Evolutionary conservation across 2,329 filamentous ascomycete genomes (phyloP), one percentile per base, ranked within the genome.

Genomic region (Madurella fahalii): DNA sequence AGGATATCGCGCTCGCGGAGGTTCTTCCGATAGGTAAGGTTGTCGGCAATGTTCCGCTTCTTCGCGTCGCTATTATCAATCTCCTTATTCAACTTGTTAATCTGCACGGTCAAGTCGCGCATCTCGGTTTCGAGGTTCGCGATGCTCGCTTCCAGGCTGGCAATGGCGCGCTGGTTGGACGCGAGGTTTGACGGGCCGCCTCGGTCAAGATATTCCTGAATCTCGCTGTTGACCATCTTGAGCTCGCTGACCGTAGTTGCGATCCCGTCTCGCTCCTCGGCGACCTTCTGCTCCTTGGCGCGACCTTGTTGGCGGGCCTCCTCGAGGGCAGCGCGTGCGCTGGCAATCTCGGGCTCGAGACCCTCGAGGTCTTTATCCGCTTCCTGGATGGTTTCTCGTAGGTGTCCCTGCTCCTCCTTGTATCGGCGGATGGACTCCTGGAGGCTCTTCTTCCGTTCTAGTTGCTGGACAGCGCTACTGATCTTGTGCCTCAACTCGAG

Each of bases 41-140:
- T 99, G 68, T 97, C 91, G 18, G 78, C 79, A 63, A 99, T 96
- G 60, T 89, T 91, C 64, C 89, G 87, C 72, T 91, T 93, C 53
- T 86, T 92, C 55, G 86, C 84, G 60, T 92, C 88, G 53, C 89
- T 88, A 65, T 91, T 90, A 63, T 85, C 83, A 49, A 92, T 80
- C 50, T 90, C 86, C 47, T 88, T 82, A 60, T 87, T 87, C 48
- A 96, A 79, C 62, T 85, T 85, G 70, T 95, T 94, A 57, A 89
- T 84, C 52, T 87, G 81, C 20, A 80, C 77, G 2, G 85, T 86
- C 50, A 94, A 74, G 44, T 83, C 75, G 12, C 74, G 74, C 65
- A 89, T 84, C 60, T 94, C 87, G 16, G 74, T 75, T 64, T 95
- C 87, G 13, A 86, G 76, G 16, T 75, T 76, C 40, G 76, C 70